Conservation (phyloP, 371 early-diverging fungal genomes). For the Lichtheimia ornata region DNA sequence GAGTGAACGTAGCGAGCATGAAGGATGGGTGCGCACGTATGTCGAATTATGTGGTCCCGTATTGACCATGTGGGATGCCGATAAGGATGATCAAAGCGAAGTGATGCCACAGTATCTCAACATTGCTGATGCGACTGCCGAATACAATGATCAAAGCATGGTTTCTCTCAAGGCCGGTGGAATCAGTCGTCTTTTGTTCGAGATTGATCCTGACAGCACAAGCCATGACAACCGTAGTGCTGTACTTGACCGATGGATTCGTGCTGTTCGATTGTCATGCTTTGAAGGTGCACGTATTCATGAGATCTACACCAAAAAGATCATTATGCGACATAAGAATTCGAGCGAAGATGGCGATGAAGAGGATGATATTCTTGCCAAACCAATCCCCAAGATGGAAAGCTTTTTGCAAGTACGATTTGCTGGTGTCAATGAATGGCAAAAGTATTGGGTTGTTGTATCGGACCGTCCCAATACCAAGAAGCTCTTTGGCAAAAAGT, state of each 20-base stretch:
- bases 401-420: slow-evolving; percentile 66
- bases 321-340: slow-evolving; percentile 44
- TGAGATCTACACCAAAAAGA: slow-evolving; percentile 70
- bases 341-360: background rate
- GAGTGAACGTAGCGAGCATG: slow-evolving; percentile 64
- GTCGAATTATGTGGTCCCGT: slow-evolving; percentile 69
- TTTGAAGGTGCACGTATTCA: slow-evolving; percentile 76
- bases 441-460: slow-evolving; percentile 62
- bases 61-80: slow-evolving; percentile 62
- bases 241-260: slow-evolving; percentile 48
- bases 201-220: slow-evolving; percentile 22
- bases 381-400: slow-evolving; percentile 29
- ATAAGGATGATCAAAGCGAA: slow-evolving; percentile 11
- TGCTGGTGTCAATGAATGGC: slow-evolving; percentile 67
- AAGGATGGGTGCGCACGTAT: slow-evolving; percentile 71
- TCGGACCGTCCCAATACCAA: slow-evolving; percentile 56
- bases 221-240: slow-evolving; percentile 12
- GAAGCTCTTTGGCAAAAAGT: slow-evolving; percentile 57
- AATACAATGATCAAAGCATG: slow-evolving; percentile 43
- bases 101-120: slow-evolving; percentile 68
- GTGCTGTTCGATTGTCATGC: slow-evolving; percentile 74
- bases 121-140: slow-evolving; percentile 62
- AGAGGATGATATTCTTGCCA: slow-evolving; percentile 6
- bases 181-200: slow-evolving; percentile 64
- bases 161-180: slow-evolving; percentile 69